A percentile compares a stretch with the other conserved stretches of the same genome.
Conservation (phyloP, 768 basidiomycete genomes). For the Tylopilus plumbeoviolaceoides region DNA sequence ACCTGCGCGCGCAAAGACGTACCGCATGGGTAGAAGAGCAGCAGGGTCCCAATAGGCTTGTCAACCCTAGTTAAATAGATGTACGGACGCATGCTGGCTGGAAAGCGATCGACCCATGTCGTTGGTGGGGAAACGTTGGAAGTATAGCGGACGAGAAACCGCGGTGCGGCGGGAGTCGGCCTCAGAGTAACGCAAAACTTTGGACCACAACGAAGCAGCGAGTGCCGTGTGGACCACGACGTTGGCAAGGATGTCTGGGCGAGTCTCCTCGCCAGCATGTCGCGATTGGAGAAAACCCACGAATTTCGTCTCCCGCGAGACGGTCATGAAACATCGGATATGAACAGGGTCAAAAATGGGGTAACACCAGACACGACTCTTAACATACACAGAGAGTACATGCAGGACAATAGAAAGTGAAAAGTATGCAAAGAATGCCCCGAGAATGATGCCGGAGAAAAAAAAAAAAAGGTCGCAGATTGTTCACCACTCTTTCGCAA, state of each 20-base stretch:
- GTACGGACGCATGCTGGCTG: slow-evolving; percentile 66
- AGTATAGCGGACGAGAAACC: slow-evolving; percentile 11
- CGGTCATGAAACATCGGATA: neutral
- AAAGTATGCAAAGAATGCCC: slow-evolving; percentile 29
- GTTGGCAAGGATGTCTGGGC: neutral
- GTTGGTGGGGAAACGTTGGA: slow-evolving; percentile 19
- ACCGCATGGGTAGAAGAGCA: slow-evolving; percentile 96
- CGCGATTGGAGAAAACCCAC: neutral
- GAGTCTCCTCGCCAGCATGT: slow-evolving; percentile 12
- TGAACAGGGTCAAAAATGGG: neutral
- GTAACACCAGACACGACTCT: slow-evolving; percentile 10
- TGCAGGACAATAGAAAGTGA: slow-evolving; percentile 20
- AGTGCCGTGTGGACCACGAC: neutral
- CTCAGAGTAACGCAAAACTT: neutral
- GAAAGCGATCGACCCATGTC: slow-evolving; percentile 69
- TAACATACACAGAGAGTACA: slow-evolving; percentile 27
- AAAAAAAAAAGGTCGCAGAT: slow-evolving; percentile 6
- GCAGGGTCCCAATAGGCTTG: slow-evolving; percentile 91
- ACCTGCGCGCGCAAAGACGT: slow-evolving; percentile 27
- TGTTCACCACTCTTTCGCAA: slow-evolving; percentile 85
- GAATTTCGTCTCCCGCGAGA: neutral
- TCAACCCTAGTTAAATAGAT: slow-evolving; percentile 84
- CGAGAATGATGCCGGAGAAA: slow-evolving; percentile 19
- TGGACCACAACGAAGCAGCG: neutral
- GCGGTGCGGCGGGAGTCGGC: neutral